A percentile compares a stretch with the other conserved stretches of the same genome.
These are phyloP conservation scores for Suaeda aralocaspica DNA, from an alignment of 148 eudicot genomes.

Conservation along the genomic window DNA sequence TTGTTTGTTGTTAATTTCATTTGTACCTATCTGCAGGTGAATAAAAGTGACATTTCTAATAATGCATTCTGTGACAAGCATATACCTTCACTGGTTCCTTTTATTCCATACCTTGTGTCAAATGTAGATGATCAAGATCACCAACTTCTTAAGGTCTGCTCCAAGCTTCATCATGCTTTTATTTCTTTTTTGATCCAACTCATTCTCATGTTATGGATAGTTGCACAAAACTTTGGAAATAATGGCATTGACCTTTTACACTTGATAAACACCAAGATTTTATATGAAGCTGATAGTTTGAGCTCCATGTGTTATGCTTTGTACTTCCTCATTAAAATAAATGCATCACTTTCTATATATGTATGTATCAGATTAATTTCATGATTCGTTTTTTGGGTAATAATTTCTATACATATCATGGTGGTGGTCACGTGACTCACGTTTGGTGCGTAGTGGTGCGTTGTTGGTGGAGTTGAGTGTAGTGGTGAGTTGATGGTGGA, in stretches of 20 bases:
- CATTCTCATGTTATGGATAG: background rate
- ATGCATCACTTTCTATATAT: no score
- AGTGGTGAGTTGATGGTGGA: no score
- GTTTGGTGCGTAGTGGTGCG: no score
- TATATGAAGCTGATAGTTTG: background rate
- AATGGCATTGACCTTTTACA: background rate
- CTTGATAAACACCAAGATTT: no score
- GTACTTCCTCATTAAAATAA: background rate
- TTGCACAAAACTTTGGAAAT: background rate
- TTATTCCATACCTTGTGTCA: slow-evolving; percentile 57
- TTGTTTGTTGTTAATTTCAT: background rate
- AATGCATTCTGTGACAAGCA: slow-evolving; percentile 54
- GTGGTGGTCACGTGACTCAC: no score
- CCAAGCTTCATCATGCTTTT: background rate
- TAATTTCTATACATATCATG: no score
- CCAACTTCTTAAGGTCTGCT: slow-evolving; percentile 65
- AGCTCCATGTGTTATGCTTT: background rate
- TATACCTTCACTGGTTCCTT: slow-evolving; percentile 57
- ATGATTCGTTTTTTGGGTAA: no score
- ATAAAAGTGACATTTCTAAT: slow-evolving; percentile 31
- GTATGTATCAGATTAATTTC: no score
- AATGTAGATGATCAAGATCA: slow-evolving; percentile 51
- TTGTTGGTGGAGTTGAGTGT: no score
- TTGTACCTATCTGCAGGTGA: slow-evolving; percentile 44
- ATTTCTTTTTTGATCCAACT: background rate